Evolutionary conservation across 805 yeast genomes (phyloP).

Genomic region (Cyberlindnera xylosilytica): DNA sequence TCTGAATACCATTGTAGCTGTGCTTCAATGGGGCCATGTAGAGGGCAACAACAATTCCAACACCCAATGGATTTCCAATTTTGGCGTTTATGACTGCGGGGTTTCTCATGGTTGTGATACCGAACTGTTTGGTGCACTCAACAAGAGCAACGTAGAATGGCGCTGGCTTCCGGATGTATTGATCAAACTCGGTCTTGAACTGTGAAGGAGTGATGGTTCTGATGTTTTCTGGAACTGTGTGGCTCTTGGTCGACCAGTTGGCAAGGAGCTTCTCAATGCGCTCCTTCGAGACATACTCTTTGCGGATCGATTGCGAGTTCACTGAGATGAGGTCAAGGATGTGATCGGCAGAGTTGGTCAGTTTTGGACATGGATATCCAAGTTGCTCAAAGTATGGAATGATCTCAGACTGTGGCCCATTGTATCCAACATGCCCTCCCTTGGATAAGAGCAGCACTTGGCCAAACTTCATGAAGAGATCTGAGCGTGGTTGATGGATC

Average conservation of each 20-base stretch:
- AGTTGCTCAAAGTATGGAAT: slow-evolving; percentile 43
- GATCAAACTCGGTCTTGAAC: slow-evolving; percentile 14
- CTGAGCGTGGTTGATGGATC: slow-evolving; percentile 84
- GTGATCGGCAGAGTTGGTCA: slow-evolving; percentile 73
- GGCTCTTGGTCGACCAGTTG: slow-evolving; percentile 14
- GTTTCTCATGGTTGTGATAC: slow-evolving; percentile 37
- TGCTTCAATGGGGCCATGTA: slow-evolving; percentile 60
- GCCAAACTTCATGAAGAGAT: slow-evolving; percentile 63
- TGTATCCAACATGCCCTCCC: slow-evolving; percentile 73
- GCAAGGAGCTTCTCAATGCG: slow-evolving; percentile 17
- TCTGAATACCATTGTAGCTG: slow-evolving; percentile 48
- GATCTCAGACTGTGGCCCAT: slow-evolving; percentile 54
- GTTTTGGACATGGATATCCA: slow-evolving; percentile 56
- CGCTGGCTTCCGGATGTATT: slow-evolving; percentile 14
- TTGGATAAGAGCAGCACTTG: slow-evolving; percentile 68
- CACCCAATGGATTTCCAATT: slow-evolving; percentile 60
- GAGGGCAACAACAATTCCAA: slow-evolving; percentile 66
- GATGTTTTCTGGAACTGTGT: background rate
- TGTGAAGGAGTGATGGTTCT: slow-evolving; percentile 10
- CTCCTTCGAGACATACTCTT: slow-evolving; percentile 16
- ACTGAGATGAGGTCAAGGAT: slow-evolving; percentile 67
- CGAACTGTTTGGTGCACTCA: slow-evolving; percentile 22
- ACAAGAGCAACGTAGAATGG: slow-evolving; percentile 14
- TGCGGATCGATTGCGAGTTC: slow-evolving; percentile 19
- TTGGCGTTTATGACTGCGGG: slow-evolving; percentile 61